These are phyloP conservation scores for Termitomyces bulborhizus DNA, from an alignment of 768 basidiomycete genomes.

Conservation along the genomic window DNA sequence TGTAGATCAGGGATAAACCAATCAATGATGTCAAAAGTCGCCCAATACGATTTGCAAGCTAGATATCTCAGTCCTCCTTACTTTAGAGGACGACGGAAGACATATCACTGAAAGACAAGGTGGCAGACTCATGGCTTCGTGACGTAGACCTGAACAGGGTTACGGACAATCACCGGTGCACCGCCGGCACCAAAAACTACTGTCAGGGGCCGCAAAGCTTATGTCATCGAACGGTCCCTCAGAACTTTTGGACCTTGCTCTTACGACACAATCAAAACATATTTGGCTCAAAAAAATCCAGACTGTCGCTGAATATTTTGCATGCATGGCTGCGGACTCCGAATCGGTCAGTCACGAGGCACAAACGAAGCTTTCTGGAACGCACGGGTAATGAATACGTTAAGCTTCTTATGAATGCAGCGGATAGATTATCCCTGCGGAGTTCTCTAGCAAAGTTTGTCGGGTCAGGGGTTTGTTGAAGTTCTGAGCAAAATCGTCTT, in stretches of 20 bases:
- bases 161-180: neutral
- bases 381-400: too few relatives aligned
- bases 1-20: neutral
- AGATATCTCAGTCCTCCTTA: neutral
- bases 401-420: neutral
- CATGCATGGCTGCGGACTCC: neutral
- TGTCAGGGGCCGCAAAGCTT: neutral
- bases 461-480: neutral
- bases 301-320: neutral
- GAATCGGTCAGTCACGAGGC: slow-evolving; percentile 2
- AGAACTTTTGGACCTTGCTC: neutral
- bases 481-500: too few relatives aligned
- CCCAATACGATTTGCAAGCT: neutral
- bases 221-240: neutral
- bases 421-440: too few relatives aligned
- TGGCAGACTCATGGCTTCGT: neutral
- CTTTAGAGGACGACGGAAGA: neutral
- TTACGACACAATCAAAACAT: neutral
- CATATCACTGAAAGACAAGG: neutral
- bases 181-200: neutral
- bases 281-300: neutral
- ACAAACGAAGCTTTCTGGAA: neutral
- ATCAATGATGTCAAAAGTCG: neutral
- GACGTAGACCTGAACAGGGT: neutral
- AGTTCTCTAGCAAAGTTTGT: neutral